These are phyloP conservation scores for Domatiomyces catenatus DNA, from an alignment of 2,329 filamentous ascomycete genomes.

Conservation along the genomic window DNA sequence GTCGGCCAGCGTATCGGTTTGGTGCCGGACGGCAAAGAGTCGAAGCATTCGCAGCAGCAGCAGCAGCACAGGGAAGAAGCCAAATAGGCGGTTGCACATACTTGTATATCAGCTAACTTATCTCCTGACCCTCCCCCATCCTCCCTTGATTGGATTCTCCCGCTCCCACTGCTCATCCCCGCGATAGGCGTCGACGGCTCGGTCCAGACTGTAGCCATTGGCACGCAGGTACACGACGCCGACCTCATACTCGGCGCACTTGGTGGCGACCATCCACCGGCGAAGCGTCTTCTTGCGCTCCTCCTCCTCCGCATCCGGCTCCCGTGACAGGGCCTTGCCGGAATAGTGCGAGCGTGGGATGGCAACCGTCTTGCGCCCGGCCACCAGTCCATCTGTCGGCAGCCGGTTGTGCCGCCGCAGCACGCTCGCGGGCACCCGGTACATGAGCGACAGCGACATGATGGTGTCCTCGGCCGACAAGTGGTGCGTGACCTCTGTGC, in stretches of 20 bases:
- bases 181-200: slow-evolving; percentile 47
- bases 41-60: not conserved
- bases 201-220: slow-evolving; percentile 46
- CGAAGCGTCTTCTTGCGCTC: slow-evolving; percentile 56
- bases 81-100: not conserved
- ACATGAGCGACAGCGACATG: slow-evolving; percentile 52
- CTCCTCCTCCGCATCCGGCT: slow-evolving; percentile 43
- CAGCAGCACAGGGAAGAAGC: not conserved
- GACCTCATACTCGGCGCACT: slow-evolving; percentile 47
- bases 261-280: slow-evolving; percentile 65
- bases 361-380: slow-evolving; percentile 51
- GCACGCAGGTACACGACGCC: slow-evolving; percentile 58
- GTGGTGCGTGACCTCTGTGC: slow-evolving; percentile 56
- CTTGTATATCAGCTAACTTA: not conserved
- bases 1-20: slow-evolving; percentile 75
- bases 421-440: slow-evolving; percentile 48
- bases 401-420: slow-evolving; percentile 55
- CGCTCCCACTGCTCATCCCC: slow-evolving; percentile 65
- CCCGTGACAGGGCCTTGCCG: slow-evolving; percentile 27
- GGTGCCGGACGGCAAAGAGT: slow-evolving; percentile 38
- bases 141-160: slow-evolving; percentile 43
- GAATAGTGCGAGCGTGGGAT: slow-evolving; percentile 59
- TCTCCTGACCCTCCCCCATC: slow-evolving; percentile 26
- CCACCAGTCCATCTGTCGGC: slow-evolving; percentile 54
- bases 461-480: slow-evolving; percentile 57